phyloP scores from a whole-genome alignment of 352 stramenopile genomes.

The Salisapilia sapeloensis region DNA sequence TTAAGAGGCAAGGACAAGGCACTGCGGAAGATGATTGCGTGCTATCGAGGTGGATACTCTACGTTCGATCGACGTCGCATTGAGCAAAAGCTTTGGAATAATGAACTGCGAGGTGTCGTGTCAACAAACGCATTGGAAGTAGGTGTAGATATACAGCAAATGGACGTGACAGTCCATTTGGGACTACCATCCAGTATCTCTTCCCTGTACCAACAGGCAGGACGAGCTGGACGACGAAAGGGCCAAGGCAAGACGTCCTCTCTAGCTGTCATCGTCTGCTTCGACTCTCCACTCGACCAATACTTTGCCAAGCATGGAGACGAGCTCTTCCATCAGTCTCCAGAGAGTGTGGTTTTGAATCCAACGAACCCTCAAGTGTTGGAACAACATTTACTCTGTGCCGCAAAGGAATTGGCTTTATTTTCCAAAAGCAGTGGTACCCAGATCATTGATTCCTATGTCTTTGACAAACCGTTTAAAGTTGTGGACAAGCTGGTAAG shows the following conservation, averaged over 20 bases:
- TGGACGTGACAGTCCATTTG: conserved; percentile 94
- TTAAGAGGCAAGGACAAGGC: conserved; percentile 23
- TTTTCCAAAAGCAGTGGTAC: conserved; percentile 42
- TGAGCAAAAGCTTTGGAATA: conserved; percentile 88
- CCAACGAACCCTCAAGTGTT: conserved; percentile 77
- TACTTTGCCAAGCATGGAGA: conserved; percentile 51
- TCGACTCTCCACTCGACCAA: conserved; percentile 90
- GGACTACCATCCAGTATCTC: conserved; percentile 86
- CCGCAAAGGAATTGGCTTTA: conserved; percentile 84
- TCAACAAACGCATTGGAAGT: conserved; percentile 95
- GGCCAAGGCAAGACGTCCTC: conserved; percentile 49
- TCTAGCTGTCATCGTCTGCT: conserved; percentile 89
- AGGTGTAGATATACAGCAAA: conserved; percentile 88
- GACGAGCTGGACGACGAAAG: conserved; percentile 82
- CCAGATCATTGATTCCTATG: conserved; percentile 37
- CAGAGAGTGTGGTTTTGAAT: conserved; percentile 76
- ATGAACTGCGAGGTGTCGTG: conserved; percentile 90
- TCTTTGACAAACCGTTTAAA: conserved; percentile 17
- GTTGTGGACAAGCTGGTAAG: conserved; percentile 9
- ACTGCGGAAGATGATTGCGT: conserved; percentile 67
- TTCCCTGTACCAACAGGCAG: conserved; percentile 94
- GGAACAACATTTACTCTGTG: conserved; percentile 87
- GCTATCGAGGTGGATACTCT: conserved; percentile 94
- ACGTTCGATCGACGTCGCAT: conserved; percentile 83
- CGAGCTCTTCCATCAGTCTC: conserved; percentile 49